phyloP scores from a whole-genome alignment of 2,329 filamentous ascomycete genomes.

The Cyanodermella asteris region DNA sequence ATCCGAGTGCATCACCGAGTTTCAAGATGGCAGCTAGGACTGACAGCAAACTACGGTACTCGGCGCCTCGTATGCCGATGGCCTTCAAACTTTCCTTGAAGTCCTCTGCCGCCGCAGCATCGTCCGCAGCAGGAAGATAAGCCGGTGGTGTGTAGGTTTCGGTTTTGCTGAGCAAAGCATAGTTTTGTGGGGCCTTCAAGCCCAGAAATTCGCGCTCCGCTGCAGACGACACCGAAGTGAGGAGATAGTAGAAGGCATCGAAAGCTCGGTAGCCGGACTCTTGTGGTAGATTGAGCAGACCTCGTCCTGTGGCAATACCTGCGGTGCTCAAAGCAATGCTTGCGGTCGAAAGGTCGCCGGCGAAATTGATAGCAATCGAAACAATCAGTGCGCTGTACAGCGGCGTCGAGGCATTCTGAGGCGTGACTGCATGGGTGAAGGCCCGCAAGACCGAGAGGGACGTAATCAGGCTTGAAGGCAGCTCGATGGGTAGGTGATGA shows the following conservation, averaged over 20 bases:
- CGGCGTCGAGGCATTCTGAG: conserved; percentile 66
- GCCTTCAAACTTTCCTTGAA: conserved; percentile 70
- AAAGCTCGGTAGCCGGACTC: conserved; percentile 77
- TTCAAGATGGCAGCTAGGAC: conserved; percentile 72
- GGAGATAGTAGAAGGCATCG: conserved; percentile 91
- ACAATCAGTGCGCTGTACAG: conserved; percentile 63
- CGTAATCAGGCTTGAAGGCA: conserved; percentile 54
- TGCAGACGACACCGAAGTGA: conserved; percentile 74
- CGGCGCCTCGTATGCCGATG: conserved; percentile 78
- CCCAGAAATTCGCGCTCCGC: conserved; percentile 76
- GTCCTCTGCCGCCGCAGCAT: conserved; percentile 80
- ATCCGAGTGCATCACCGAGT: conserved; percentile 74
- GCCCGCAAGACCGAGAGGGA: conserved; percentile 64
- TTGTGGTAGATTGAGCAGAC: conserved; percentile 57
- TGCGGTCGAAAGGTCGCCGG: conserved; percentile 56
- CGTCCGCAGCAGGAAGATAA: conserved; percentile 81
- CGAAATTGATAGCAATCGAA: conserved; percentile 58
- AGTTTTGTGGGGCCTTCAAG: conserved; percentile 54
- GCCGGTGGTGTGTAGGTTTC: conserved; percentile 68
- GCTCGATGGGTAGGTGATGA: conserved; percentile 53
- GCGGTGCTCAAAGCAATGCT: conserved; percentile 61
- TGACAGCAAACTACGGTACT: conserved; percentile 65
- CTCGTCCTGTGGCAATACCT: conserved; percentile 65
- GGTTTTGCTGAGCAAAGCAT: conserved; percentile 59
- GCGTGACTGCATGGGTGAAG: conserved; percentile 71